Percentiles rank a stretch among this genome's conserved stretches.
Conservation (phyloP, 2,329 filamentous ascomycete genomes). For the Byssothecium circinans region DNA sequence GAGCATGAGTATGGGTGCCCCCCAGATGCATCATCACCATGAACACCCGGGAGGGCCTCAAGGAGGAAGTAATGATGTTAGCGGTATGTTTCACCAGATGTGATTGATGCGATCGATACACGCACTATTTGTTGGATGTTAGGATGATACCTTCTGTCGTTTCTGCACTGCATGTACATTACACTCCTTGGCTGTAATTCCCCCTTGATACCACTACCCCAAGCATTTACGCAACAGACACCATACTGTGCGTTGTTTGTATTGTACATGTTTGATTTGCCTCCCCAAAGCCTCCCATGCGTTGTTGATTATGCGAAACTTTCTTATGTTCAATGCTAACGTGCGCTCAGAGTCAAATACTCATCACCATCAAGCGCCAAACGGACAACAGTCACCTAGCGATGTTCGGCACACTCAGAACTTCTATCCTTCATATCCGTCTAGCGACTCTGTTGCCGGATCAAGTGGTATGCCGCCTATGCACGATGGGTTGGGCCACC, state of each 20-base stretch:
- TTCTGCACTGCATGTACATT: slow-evolving; percentile 48
- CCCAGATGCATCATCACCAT: slow-evolving; percentile 72
- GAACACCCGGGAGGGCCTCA: slow-evolving; percentile 67
- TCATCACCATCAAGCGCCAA: slow-evolving; percentile 67
- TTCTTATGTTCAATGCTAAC: slow-evolving; percentile 56
- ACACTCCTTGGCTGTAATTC: slow-evolving; percentile 48
- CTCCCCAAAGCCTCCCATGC: slow-evolving; percentile 18
- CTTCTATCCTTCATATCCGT: slow-evolving; percentile 72
- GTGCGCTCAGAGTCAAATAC: slow-evolving; percentile 63
- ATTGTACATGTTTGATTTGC: slow-evolving; percentile 32
- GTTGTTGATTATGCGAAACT: slow-evolving; percentile 39
- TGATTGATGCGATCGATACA: slow-evolving; percentile 58
- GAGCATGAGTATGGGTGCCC: slow-evolving; percentile 67
- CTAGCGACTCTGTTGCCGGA: slow-evolving; percentile 56
- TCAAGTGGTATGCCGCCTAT: slow-evolving; percentile 66
- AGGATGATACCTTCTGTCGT: slow-evolving; percentile 47
- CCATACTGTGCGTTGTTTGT: slow-evolving; percentile 20
- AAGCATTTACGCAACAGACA: slow-evolving; percentile 36
- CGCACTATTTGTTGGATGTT: slow-evolving; percentile 40
- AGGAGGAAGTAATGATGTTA: slow-evolving; percentile 75
- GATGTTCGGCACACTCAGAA: slow-evolving; percentile 75
- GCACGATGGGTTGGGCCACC: slow-evolving; percentile 58
- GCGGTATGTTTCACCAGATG: slow-evolving; percentile 98
- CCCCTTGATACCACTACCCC: slow-evolving; percentile 42
- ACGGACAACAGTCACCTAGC: slow-evolving; percentile 58